These are phyloP conservation scores for Flaveria sonorensis DNA, from an alignment of 129 eudicot genomes.

Conservation along the genomic window DNA sequence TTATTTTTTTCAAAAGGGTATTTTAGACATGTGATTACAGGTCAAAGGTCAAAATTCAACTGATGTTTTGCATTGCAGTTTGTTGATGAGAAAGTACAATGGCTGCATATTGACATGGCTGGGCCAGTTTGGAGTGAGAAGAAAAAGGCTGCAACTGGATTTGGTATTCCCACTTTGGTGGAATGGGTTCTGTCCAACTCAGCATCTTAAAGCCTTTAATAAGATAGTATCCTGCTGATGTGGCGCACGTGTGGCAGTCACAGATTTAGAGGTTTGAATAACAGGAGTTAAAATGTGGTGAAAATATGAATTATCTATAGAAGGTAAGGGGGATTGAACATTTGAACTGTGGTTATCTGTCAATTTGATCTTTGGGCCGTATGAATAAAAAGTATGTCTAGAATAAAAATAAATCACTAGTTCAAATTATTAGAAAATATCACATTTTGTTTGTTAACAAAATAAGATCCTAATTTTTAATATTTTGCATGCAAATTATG, in stretches of 20 bases:
- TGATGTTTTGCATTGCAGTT: constrained; percentile 51
- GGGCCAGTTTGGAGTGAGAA: constrained; percentile 91
- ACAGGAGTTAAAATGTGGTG: background rate
- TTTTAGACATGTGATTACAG: background rate
- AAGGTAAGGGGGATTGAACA: background rate
- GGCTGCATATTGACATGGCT: constrained; percentile 97
- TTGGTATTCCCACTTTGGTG: constrained; percentile 77
- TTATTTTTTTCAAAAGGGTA: background rate
- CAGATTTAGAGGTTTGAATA: background rate
- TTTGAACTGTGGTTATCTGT: background rate
- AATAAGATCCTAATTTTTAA: background rate
- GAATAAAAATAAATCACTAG: background rate
- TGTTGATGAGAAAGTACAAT: constrained; percentile 92
- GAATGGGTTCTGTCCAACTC: constrained; percentile 93
- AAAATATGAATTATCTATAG: background rate
- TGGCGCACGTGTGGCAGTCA: background rate
- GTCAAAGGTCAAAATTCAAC: background rate
- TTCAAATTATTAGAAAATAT: background rate
- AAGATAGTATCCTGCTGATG: background rate
- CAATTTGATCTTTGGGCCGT: too few species aligned
- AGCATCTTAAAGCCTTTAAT: constrained; percentile 28
- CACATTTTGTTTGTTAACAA: background rate
- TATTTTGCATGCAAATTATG: background rate
- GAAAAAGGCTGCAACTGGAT: constrained; percentile 82
- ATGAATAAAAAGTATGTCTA: constrained; percentile 16